phyloP scores from a whole-genome alignment of 768 basidiomycete species.

The Lactarius pseudohatsudake region DNA sequence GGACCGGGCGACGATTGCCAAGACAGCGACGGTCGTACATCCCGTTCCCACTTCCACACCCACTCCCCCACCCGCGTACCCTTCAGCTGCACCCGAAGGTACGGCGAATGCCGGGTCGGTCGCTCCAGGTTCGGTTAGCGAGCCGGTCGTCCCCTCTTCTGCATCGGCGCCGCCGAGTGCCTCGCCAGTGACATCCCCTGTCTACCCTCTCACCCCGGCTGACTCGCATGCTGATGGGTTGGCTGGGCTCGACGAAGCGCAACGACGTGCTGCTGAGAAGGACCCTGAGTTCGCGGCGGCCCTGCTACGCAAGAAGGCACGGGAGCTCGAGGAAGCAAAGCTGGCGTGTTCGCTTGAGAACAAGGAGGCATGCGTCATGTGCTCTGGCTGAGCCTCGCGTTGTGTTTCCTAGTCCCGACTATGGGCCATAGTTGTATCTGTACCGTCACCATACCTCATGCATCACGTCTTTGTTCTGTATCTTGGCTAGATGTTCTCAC shows the following conservation, averaged over 20 bases:
- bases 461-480: not conserved
- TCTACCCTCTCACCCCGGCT: slow-evolving; percentile 29
- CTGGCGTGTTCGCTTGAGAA: slow-evolving; percentile 86
- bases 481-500: slow-evolving; percentile 2
- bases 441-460: not conserved
- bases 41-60: slow-evolving; percentile 5
- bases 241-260: slow-evolving; percentile 48
- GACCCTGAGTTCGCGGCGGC: slow-evolving; percentile 82
- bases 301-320: slow-evolving; percentile 62
- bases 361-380: slow-evolving; percentile 93
- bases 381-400: slow-evolving; percentile 60
- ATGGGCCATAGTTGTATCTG: slow-evolving; percentile 8
- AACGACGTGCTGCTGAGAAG: slow-evolving; percentile 52
- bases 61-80: slow-evolving; percentile 1
- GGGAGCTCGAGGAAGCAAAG: slow-evolving; percentile 79
- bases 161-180: slow-evolving; percentile 30
- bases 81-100: slow-evolving; percentile 14
- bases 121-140: not conserved
- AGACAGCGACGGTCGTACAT: not conserved
- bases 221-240: slow-evolving; percentile 33
- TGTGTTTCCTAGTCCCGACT: slow-evolving; percentile 4
- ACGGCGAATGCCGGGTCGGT: not conserved
- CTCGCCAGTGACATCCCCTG: slow-evolving; percentile 35
- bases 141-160: slow-evolving; percentile 16
- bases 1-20: not conserved